Evolutionary conservation across 768 basidiomycete species (phyloP), one percentile per base, ranked within the genome.

Genomic region (Boletus pseudo-olivaceus): DNA sequence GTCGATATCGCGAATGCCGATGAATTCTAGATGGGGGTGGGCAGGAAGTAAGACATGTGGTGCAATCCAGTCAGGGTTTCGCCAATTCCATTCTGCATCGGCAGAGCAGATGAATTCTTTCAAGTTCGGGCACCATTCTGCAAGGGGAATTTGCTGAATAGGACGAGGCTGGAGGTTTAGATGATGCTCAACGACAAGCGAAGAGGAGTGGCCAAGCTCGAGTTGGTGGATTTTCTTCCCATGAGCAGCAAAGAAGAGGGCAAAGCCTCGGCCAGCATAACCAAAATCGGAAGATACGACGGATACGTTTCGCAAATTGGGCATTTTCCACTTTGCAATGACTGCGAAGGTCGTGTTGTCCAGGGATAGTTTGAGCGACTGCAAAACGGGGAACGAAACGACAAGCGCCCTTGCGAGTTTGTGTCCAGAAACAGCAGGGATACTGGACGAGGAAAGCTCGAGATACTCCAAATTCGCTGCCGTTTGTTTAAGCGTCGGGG

Each of bases 71-170:
- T 90, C 87, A 0, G 88, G 88, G 48, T 74, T 77, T 60, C 82
- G 78, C 88, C 88, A 89, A 57, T 88, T 85, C 88, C 88, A 90
- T 62, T 87, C 87, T 1, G 87, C 87, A 55, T 89, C 86, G 2
- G 88, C 87, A 41, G 78, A 81, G 63, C 86, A 88, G 46, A 90
- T 84, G 66, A 90, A 85, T 61, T 87, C 78, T 33, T 72, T 72
- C 35, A 90, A 73, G 58, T 84, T 82, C 0, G 88, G 88, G 58
- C 85, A 87, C 82, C 83, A 86, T 17, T 75, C 74, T n/a, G 82
- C 82, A 7, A 89, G 75, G 5, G 80, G 80, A 17, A 83, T 73
- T 37, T 65, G 64, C 45, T 66, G 67, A 40, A 57, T 62, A 52
- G 64, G 72, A 63, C 67, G 70, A 4, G 71, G 70, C 1, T 72